Percentiles rank a stretch among this genome's conserved stretches.
phyloP scores from a whole-genome alignment of 2,329 filamentous ascomycete genomes.

The Talaromyces piceae region DNA sequence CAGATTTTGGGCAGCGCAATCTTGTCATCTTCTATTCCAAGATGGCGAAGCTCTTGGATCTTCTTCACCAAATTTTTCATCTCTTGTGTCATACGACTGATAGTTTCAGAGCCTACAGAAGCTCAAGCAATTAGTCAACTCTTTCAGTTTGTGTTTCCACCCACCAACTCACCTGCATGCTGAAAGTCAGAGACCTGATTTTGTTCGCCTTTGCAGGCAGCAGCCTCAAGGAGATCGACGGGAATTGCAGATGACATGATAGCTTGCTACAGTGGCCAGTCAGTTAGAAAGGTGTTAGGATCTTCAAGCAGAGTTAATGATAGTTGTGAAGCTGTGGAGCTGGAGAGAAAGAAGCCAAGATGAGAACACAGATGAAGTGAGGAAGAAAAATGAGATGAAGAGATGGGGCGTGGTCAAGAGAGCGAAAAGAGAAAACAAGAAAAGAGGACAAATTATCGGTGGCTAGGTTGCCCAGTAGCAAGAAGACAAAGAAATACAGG shows the following conservation, averaged over 20 bases:
- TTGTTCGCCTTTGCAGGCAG: not conserved
- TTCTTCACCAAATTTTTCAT: constrained; percentile 33
- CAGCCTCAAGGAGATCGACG: not conserved
- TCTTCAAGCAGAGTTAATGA: not conserved
- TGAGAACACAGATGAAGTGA: not conserved
- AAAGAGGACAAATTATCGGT: too few species aligned
- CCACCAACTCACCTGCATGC: not conserved
- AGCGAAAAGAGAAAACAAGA: not conserved
- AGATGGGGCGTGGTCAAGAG: not conserved
- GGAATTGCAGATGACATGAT: not conserved
- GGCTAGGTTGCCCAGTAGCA: not conserved
- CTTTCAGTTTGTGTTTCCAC: not conserved
- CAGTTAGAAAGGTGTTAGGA: not conserved
- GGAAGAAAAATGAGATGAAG: not conserved
- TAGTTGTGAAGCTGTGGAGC: too few species aligned
- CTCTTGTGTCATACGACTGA: constrained; percentile 22
- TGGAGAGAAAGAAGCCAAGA: not conserved
- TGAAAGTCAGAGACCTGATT: not conserved
- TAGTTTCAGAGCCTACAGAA: constrained; percentile 13
- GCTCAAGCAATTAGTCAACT: not conserved
- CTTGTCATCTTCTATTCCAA: constrained; percentile 62
- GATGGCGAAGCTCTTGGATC: constrained; percentile 56
- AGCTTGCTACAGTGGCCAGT: not conserved
- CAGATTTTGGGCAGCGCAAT: constrained; percentile 71
- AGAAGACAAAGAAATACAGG: not conserved